Percentiles rank a stretch among this genome's conserved stretches.
These are phyloP conservation scores for Corchorus olitorius DNA, from an alignment of 345 rosid species.

Conservation along the genomic window DNA sequence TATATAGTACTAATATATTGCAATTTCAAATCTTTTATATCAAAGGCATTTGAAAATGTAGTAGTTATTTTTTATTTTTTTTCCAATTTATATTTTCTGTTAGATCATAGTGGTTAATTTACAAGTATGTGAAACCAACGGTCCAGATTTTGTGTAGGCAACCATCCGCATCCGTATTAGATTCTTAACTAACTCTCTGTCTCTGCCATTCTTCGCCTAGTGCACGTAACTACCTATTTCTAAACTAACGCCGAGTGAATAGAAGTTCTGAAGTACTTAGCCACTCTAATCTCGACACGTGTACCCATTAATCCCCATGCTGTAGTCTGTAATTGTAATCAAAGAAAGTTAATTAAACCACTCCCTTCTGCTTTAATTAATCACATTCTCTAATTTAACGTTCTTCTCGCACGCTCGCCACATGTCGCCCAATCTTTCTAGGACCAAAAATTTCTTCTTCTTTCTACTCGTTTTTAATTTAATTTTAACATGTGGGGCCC, in stretches of 20 bases:
- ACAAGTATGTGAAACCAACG: background rate
- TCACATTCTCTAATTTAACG: constrained; percentile 5
- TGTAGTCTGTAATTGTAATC: background rate
- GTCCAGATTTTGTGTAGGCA: background rate
- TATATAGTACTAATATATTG: background rate
- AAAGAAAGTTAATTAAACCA: too few species aligned
- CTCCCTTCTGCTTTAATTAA: background rate
- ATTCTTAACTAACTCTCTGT: background rate
- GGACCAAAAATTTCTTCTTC: background rate
- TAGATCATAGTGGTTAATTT: background rate
- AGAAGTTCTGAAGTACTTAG: constrained; percentile 2
- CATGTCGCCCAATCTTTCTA: constrained; percentile 14
- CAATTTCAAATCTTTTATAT: background rate
- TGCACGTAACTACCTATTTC: constrained; percentile 12
- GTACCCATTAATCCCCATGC: background rate
- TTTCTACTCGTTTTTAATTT: too few species aligned
- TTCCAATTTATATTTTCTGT: too few species aligned
- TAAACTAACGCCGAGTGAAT: constrained; percentile 20
- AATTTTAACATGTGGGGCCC: constrained; percentile 18
- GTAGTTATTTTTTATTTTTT: too few species aligned
- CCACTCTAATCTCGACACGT: constrained; percentile 12
- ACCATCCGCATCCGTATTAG: background rate
- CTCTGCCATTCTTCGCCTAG: background rate
- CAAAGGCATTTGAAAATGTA: too few species aligned
- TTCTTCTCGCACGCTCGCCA: background rate